phyloP scores from a whole-genome alignment of 2,329 filamentous ascomycete species.

The Apiospora pterosperma region DNA sequence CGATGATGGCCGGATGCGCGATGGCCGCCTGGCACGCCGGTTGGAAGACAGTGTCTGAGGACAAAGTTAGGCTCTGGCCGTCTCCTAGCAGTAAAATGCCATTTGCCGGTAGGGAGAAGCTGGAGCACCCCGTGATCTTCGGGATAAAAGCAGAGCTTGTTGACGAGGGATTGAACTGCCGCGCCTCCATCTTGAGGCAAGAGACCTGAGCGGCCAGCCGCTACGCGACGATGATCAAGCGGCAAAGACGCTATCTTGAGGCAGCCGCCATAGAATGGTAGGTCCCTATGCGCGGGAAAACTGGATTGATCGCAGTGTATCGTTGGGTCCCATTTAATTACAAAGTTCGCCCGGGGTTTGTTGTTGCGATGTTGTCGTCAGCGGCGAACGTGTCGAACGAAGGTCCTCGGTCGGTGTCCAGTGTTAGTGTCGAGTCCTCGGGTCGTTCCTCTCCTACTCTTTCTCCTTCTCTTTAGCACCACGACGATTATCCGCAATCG shows the following conservation, averaged over 20 bases:
- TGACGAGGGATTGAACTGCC: conserved; percentile 24
- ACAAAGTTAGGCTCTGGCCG: conserved; percentile 55
- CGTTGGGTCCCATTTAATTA: neutral
- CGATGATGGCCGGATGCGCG: conserved; percentile 37
- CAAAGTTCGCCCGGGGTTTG: neutral
- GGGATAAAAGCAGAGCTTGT: conserved; percentile 17
- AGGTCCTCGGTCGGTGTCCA: too few relatives aligned
- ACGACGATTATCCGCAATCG: neutral
- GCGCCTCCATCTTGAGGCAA: conserved; percentile 18
- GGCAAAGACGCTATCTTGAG: conserved; percentile 23
- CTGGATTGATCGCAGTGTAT: neutral
- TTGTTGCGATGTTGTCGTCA: neutral
- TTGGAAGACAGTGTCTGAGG: conserved; percentile 56
- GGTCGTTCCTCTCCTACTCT: neutral
- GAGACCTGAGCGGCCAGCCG: conserved; percentile 22
- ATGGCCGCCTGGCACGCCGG: conserved; percentile 50
- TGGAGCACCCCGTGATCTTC: conserved; percentile 31
- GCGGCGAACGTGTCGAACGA: neutral
- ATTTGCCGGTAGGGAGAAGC: conserved; percentile 39
- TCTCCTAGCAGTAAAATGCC: conserved; percentile 48
- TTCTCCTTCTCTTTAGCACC: neutral
- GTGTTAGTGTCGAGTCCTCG: too few relatives aligned
- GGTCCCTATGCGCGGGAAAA: conserved; percentile 14
- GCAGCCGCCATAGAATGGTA: conserved; percentile 30
- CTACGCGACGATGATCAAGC: conserved; percentile 21